Conservation (phyloP, 352 stramenopile genomes). For the Globisporangium barbulae region DNA sequence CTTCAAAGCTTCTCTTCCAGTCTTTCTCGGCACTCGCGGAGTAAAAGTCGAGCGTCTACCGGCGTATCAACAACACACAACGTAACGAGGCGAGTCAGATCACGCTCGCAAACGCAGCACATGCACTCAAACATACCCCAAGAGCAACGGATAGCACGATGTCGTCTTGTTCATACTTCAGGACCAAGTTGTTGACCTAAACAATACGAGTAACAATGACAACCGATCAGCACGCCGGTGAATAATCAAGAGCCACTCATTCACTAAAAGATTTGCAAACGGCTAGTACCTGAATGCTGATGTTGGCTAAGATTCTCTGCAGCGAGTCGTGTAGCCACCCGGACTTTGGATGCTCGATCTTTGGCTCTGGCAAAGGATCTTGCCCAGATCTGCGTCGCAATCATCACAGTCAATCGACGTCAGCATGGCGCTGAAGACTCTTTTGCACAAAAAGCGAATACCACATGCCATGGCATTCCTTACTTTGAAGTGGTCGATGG, state of each 20-base stretch:
- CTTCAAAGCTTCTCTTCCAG: conserved; percentile 68
- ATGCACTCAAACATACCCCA: conserved; percentile 35
- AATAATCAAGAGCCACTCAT: no score
- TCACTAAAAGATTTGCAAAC: no score
- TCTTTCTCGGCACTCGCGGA: conserved; percentile 53
- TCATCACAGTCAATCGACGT: neutral
- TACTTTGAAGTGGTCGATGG: conserved; percentile 1
- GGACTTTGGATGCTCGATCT: conserved; percentile 79
- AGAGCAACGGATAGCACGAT: conserved; percentile 83
- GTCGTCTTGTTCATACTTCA: conserved; percentile 88
- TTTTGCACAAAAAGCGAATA: neutral
- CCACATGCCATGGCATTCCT: neutral
- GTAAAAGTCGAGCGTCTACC: conserved; percentile 72
- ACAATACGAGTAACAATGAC: neutral
- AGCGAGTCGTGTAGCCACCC: conserved; percentile 78
- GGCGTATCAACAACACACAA: neutral
- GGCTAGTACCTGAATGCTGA: conserved; percentile 57
- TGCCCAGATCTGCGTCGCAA: conserved; percentile 8
- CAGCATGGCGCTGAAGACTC: neutral
- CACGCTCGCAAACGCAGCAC: neutral
- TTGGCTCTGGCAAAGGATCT: conserved; percentile 19
- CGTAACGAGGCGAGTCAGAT: neutral
- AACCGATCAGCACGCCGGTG: neutral
- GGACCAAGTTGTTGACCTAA: conserved; percentile 84
- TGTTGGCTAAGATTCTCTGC: conserved; percentile 79